Conservation (phyloP, 805 yeast species). For the Helenozyma baotianmanensis region DNA sequence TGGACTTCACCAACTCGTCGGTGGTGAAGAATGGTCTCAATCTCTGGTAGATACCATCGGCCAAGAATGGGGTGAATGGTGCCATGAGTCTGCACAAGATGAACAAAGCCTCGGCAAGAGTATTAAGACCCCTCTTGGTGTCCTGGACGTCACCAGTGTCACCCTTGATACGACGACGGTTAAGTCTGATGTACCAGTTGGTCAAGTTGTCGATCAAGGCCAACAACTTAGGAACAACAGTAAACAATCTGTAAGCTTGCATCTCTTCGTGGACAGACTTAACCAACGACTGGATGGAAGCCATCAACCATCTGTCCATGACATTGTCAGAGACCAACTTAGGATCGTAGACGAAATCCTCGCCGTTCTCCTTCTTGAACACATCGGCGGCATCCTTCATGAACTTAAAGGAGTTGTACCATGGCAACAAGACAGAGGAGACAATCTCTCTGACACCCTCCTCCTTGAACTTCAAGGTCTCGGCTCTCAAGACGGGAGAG, state of each 20-base stretch:
- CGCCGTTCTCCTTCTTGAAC: constrained; percentile 66
- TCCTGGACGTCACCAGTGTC: constrained; percentile 65
- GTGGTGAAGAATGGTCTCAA: constrained; percentile 60
- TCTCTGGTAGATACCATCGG: constrained; percentile 83
- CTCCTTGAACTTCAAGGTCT: constrained; percentile 93
- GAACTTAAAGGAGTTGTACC: constrained; percentile 98
- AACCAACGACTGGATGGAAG: constrained; percentile 90
- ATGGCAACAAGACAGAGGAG: constrained; percentile 90
- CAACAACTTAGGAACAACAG: constrained; percentile 91
- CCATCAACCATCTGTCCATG: constrained; percentile 96
- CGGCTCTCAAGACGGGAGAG: constrained; percentile 96
- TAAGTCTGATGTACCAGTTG: constrained; percentile 98
- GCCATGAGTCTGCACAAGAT: constrained; percentile 95
- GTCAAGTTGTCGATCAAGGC: constrained; percentile 90
- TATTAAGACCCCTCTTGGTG: constrained; percentile 81
- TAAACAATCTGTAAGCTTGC: constrained; percentile 84
- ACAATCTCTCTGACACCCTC: constrained; percentile 99
- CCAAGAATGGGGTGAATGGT: constrained; percentile 94
- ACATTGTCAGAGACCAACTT: constrained; percentile 68
- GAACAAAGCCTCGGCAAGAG: constrained; percentile 84
- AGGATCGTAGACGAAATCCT: constrained; percentile 71
- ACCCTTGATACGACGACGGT: constrained; percentile 97
- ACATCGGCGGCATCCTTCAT: constrained; percentile 90
- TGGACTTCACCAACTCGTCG: constrained; percentile 44
- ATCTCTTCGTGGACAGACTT: constrained; percentile 85